These are phyloP conservation scores for Penicillium frequentans DNA, from an alignment of 2,329 filamentous ascomycete genomes.

Conservation along the genomic window DNA sequence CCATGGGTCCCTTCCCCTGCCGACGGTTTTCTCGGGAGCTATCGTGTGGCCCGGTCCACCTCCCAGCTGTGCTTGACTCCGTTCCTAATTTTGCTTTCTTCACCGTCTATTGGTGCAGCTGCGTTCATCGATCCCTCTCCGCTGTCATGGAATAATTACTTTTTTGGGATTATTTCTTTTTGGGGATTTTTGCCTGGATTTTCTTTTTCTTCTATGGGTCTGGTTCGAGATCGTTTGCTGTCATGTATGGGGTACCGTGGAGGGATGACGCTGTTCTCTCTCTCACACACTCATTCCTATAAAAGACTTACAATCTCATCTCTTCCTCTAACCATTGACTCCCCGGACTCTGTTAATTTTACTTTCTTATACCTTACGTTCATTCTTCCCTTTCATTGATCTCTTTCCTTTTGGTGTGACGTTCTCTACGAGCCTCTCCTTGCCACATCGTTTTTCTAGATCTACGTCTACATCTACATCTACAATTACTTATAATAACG, in stretches of 20 bases:
- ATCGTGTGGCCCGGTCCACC: slow-evolving; percentile 27
- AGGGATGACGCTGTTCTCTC: background rate
- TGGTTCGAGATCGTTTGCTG: slow-evolving; percentile 8
- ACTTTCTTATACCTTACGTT: background rate
- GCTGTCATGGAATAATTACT: slow-evolving; percentile 13
- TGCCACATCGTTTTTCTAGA: background rate
- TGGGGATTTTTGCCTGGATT: background rate
- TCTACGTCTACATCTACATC: background rate
- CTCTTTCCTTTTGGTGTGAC: background rate
- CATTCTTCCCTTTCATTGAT: background rate
- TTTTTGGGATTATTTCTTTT: slow-evolving; percentile 1
- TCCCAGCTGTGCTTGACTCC: slow-evolving; percentile 28
- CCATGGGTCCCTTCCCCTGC: background rate
- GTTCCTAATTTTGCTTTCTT: slow-evolving; percentile 20
- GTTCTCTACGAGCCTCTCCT: background rate
- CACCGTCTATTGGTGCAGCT: slow-evolving; percentile 32
- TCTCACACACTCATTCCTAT: background rate
- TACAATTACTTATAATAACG: slow-evolving; percentile 12
- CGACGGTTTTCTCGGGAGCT: slow-evolving; percentile 23
- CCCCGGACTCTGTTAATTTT: background rate
- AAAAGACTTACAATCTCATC: background rate
- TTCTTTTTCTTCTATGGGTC: background rate
- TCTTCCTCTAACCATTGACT: background rate
- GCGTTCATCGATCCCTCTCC: slow-evolving; percentile 23
- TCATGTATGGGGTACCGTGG: slow-evolving; percentile 18